These are phyloP conservation scores for Dryas alaskensis DNA, from an alignment of 306 rosid species.

Conservation along the genomic window DNA sequence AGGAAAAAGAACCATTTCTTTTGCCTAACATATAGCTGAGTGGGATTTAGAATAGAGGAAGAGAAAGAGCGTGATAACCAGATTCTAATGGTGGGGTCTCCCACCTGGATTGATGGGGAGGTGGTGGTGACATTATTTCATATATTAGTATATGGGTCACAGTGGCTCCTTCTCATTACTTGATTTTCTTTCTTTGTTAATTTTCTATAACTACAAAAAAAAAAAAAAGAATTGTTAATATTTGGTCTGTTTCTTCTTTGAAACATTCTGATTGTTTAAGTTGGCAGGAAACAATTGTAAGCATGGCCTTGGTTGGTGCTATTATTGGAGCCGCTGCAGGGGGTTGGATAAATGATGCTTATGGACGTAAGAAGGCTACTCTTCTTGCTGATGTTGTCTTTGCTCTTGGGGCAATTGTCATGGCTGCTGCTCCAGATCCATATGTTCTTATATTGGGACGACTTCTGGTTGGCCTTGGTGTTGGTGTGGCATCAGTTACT, in stretches of 20 bases:
- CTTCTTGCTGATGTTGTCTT: constrained; percentile 70
- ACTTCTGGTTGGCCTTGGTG: constrained; percentile 65
- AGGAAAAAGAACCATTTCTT: background rate
- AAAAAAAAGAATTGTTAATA: background rate
- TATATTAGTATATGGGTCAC: background rate
- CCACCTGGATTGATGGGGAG: background rate
- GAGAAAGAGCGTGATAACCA: background rate
- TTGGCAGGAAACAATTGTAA: constrained; percentile 80
- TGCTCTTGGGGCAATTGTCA: constrained; percentile 53
- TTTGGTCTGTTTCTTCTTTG: background rate
- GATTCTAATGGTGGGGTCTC: constrained; percentile 6
- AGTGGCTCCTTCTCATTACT: background rate
- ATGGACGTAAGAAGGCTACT: constrained; percentile 77
- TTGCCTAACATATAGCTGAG: background rate
- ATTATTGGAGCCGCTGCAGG: constrained; percentile 77
- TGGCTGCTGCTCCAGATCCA: constrained; percentile 75
- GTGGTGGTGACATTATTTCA: background rate
- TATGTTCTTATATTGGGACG: constrained; percentile 75
- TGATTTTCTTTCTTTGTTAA: background rate
- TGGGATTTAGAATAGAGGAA: constrained; percentile 2
- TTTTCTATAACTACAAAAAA: background rate
- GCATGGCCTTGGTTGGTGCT: constrained; percentile 93
- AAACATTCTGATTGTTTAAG: constrained; percentile 10
- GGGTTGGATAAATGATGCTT: constrained; percentile 78
- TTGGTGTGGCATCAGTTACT: constrained; percentile 78